Conservation (phyloP, 2,329 filamentous ascomycete species). For the Ceratocystis eucalypticola region DNA sequence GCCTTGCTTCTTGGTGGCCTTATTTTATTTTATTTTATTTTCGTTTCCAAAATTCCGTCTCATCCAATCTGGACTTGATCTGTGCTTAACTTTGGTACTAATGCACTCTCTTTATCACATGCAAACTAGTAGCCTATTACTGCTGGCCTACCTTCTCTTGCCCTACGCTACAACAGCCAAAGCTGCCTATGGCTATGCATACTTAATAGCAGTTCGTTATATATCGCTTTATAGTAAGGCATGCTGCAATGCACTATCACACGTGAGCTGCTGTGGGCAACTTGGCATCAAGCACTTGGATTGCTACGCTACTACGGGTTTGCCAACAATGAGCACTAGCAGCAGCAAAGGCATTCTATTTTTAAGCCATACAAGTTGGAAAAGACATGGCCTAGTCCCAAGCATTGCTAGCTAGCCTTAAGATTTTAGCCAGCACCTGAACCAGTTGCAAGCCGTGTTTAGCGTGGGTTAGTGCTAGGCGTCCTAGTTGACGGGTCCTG, state of each 20-base stretch:
- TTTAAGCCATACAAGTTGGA: background rate
- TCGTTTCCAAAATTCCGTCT: background rate
- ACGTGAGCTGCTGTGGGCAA: background rate
- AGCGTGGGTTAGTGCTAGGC: background rate
- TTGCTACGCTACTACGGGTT: background rate
- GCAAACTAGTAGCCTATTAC: background rate
- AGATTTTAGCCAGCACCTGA: background rate
- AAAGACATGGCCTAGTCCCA: background rate
- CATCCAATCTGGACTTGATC: background rate
- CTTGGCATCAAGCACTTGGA: background rate
- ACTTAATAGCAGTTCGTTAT: background rate
- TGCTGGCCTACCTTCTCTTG: background rate
- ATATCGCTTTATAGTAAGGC: background rate
- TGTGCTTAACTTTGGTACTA: background rate
- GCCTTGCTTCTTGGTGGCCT: background rate
- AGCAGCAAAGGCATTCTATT: background rate
- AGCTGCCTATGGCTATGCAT: too few relatives aligned
- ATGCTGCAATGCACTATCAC: background rate
- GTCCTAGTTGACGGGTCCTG: background rate
- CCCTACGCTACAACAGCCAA: too few relatives aligned
- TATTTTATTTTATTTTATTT: too few relatives aligned
- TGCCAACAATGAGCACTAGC: background rate
- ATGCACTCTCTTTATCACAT: slow-evolving; percentile 1
- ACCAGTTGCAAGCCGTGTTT: background rate
- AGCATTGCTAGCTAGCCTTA: background rate